Base-by-base conservation (phyloP, 495 filamentous ascomycete genomes). In the Penicillium antarcticum region DNA sequence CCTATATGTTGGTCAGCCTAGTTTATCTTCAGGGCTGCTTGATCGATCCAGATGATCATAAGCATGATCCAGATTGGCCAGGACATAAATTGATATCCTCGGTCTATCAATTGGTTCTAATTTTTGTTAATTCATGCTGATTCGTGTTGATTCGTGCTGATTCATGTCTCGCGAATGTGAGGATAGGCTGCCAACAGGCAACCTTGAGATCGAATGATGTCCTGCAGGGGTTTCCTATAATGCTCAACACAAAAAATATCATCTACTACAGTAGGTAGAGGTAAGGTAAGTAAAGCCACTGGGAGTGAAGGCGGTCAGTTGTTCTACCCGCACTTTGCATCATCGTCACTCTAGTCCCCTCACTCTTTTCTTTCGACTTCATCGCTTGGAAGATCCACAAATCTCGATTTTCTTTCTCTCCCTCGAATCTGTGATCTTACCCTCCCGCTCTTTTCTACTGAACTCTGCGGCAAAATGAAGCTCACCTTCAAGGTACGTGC, bases 401-500 rank as follows among this genome's bases (percentile, higher is more conserved):
- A 24, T 40, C 46, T 43, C 45, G 31, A 23, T 48, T 56, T 36
- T 58, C 55, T 40, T 41, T 52, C 41, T 42, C 48, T 32, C 33
- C 16, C 42, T 41, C 18, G 26, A 23, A 41, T 58, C 23, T 32
- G 17, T 48, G 48, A 59, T 60, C 49, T 62, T 50, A 38, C 55
- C 48, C 18, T 42, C 43, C 38, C 32, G 19, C 51, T 42, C 41
- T 43, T 38, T 56, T 45, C 45, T 42, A 26, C 46, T 33, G 45
- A 23, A 23, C 21, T 23, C 42, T 61, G 65, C 60, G 66, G 67
- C 75, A 84, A 76, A 58, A 90, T 91, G 87, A 88, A 89, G 81
- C 82, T 90, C 71, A 89, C 87, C 50, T 89, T 91, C 80, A 91
- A 89, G 80, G 86, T 86, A 72, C 40, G 63, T 55, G 45, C 42